Conservation (phyloP, 768 basidiomycete genomes). For the Termitomyces sp. region DNA sequence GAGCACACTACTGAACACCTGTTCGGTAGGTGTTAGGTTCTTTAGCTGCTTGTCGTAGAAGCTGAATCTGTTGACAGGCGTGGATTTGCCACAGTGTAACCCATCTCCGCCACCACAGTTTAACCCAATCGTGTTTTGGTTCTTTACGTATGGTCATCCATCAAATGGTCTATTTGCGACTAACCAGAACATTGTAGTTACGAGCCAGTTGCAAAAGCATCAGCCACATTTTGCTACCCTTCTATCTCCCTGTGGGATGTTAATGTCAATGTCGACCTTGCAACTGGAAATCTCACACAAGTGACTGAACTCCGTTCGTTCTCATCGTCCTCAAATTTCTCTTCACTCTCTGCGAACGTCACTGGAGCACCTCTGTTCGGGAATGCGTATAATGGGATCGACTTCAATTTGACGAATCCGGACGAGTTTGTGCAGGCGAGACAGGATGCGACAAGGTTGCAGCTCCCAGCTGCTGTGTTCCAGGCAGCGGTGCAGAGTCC, state of each 20-base stretch:
- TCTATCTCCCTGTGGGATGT: slow-evolving; percentile 44
- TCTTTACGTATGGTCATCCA: slow-evolving; percentile 40
- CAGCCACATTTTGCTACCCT: slow-evolving; percentile 50
- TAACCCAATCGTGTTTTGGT: slow-evolving; percentile 56
- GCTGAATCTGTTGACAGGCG: slow-evolving; percentile 21
- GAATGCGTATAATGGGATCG: slow-evolving; percentile 53
- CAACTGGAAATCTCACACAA: slow-evolving; percentile 40
- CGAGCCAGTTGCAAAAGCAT: slow-evolving; percentile 34
- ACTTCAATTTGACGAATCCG: slow-evolving; percentile 41
- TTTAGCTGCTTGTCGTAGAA: neutral
- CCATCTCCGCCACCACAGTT: slow-evolving; percentile 32
- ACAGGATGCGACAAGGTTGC: slow-evolving; percentile 43
- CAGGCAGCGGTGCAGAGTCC: slow-evolving; percentile 41
- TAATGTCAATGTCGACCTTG: slow-evolving; percentile 42
- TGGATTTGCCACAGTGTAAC: slow-evolving; percentile 29
- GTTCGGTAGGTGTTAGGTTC: slow-evolving; percentile 36
- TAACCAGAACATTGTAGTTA: slow-evolving; percentile 23
- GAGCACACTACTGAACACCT: slow-evolving; percentile 35
- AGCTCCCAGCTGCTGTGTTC: slow-evolving; percentile 51
- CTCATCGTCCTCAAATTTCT: slow-evolving; percentile 35
- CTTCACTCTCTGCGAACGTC: slow-evolving; percentile 40
- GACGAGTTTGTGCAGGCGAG: slow-evolving; percentile 40
- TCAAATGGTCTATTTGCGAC: neutral
- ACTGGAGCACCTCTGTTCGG: slow-evolving; percentile 45
- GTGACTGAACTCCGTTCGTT: slow-evolving; percentile 42